A percentile compares a stretch with the other conserved stretches of the same genome.
Evolutionary conservation across 257 asterid species (phyloP).

Genomic region (Cynanchum wilfordii): DNA sequence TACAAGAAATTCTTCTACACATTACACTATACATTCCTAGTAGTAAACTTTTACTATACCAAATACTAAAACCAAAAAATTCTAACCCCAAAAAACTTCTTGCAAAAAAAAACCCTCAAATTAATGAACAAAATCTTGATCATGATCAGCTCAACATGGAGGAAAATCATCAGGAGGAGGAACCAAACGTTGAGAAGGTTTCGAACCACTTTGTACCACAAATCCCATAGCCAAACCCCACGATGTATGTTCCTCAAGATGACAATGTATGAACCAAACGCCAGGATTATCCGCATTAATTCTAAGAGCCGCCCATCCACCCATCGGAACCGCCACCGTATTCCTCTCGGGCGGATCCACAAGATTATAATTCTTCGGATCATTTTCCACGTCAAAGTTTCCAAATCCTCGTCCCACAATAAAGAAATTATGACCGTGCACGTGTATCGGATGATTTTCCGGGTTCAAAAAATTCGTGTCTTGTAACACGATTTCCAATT

Average conservation of each 20-base stretch:
- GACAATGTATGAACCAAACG: slow-evolving; percentile 83
- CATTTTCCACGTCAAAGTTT: slow-evolving; percentile 42
- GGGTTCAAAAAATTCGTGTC: slow-evolving; percentile 58
- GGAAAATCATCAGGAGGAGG: slow-evolving; percentile 83
- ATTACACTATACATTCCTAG: background rate
- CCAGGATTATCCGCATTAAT: slow-evolving; percentile 70
- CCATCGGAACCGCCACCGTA: slow-evolving; percentile 80
- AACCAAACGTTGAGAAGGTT: slow-evolving; percentile 38
- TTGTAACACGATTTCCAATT: slow-evolving; percentile 61
- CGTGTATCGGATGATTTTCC: slow-evolving; percentile 73
- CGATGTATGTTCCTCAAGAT: slow-evolving; percentile 70
- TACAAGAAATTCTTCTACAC: background rate
- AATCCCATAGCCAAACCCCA: slow-evolving; percentile 86
- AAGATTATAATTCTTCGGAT: slow-evolving; percentile 42
- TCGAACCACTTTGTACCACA: slow-evolving; percentile 45
- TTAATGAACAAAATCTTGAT: background rate
- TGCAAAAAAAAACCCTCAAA: background rate
- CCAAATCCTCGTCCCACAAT: slow-evolving; percentile 76
- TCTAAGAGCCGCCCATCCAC: slow-evolving; percentile 84
- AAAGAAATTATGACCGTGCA: slow-evolving; percentile 76
- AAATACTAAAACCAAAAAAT: too few relatives aligned
- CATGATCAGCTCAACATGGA: slow-evolving; percentile 32
- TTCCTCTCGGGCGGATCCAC: slow-evolving; percentile 81
- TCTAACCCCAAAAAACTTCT: too few relatives aligned
- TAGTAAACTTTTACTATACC: too few relatives aligned